Evolutionary conservation across 139 green algal genomes (phyloP), one percentile per base, ranked within the genome.

Genomic region (Micromonas pusilla): DNA sequence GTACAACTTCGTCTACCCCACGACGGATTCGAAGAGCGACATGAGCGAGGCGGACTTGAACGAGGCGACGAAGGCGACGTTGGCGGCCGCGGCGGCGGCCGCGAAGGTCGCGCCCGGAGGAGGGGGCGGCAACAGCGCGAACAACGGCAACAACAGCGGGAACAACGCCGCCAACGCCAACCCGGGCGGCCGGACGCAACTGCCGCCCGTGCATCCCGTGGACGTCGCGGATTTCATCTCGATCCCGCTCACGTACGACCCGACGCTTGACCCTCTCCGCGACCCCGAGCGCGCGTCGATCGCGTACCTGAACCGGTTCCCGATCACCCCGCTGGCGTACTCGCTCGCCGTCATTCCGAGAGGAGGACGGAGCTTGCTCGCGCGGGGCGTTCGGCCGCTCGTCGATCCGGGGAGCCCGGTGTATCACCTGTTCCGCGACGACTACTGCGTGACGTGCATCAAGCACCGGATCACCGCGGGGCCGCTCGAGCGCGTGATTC

Each of bases 401-500:
- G 68, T 75, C 6, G 68, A 75, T 33, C 68, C 36, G 30, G 6
- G 30, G 6, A 62, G 34, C 19, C 68, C 36, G 19, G 23, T 75
- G 36, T 36, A 39, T 1, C 20, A 75, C n/a, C 25, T 75, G 2
- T 75, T 75, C 33, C 9, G 16, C 21, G 31, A 33, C 26, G 68
- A 75, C 38, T 75, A 75, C 68, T 75, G 68, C 37, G 36, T 32
- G 37, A 2, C n/a, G 30, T 75, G 68, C 38, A 75, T 75, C 32
- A 62, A 63, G 9, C 37, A 75, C 62, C 68, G 68, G 3, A 75
- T 75, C 26, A 20, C 52, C 6, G 68, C 53, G 2, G 36, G 34
- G 2, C 68, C 68, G 0, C 30, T 75, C 3, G 68, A 75, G 26
- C 52, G 33, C 25, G 38, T 39, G 1, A 33, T 75, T 16, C 37